Evolutionary conservation across 495 filamentous ascomycete genomes (phyloP), one percentile per base, ranked within the genome.

Genomic region (Penicillium cinerascens): DNA sequence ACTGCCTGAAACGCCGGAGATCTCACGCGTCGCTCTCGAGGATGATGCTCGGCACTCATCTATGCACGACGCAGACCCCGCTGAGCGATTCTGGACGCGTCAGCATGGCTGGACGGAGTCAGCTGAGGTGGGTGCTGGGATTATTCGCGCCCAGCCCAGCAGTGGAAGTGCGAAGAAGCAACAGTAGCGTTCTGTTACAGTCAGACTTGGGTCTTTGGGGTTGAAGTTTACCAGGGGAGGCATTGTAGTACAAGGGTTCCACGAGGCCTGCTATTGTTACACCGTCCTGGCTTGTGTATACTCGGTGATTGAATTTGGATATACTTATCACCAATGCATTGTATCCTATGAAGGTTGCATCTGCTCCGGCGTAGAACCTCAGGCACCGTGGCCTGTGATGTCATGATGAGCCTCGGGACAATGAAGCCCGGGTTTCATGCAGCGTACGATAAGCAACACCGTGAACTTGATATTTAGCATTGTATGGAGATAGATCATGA

Each of bases 1-100:
- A 5, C 52, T 59, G 4, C 25, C 51, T 21, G 59, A 61, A 45
- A 45, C 54, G 11, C 64, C 59, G 17, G 72, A 72, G 41, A 75
- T 78, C 43, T 74, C 69, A 22, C 66, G 73, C 16, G 51, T 56
- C 15, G 56, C 65, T 8, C 64, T 86, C 16, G 84, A 86, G 54
- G 87, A 92, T 49, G 88, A 93, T 58, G 89, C 87, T 3, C 73
- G 88, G 22, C 66, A 70, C 49, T 65, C 79, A 67, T 84, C 55
- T 54, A 68, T 67, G 54, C 76, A 67, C 52, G 73, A 53, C 37
- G 77, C 66, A 51, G 78, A 77, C 22, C 78, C 82, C 0, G 82
- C 85, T 44, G 77, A 86, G 58, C 66, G 71, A 29, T 91, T 92
- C 60, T 92, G 88, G 88, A 72, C 62, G 49, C 71, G 78, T 29